A percentile compares a stretch with the other conserved stretches of the same genome.
Conservation (phyloP, 2,329 filamentous ascomycete genomes). For the Hypomyces perniciosus region DNA sequence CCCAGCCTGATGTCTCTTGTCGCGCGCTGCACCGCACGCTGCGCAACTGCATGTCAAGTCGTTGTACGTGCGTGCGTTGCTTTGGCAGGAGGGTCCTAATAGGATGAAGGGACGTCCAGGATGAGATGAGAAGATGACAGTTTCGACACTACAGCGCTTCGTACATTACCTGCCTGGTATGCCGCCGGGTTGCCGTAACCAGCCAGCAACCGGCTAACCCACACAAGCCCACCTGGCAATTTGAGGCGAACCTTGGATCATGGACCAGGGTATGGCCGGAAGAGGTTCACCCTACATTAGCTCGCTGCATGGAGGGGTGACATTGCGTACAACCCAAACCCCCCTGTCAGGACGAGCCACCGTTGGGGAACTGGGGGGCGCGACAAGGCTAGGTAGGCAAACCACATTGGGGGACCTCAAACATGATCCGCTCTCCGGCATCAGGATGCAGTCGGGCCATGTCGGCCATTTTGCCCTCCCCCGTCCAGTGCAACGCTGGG, state of each 20-base stretch:
- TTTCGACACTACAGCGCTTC: constrained; percentile 3
- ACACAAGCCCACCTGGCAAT: constrained; percentile 19
- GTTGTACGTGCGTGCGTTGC: constrained; percentile 5
- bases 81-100: constrained; percentile 5
- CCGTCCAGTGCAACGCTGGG: constrained; percentile 1
- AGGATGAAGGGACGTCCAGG: constrained; percentile 5
- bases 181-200: constrained; percentile 2
- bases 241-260: constrained; percentile 24
- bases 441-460: constrained; percentile 5
- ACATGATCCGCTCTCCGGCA: constrained; percentile 11
- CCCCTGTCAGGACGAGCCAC: constrained; percentile 11
- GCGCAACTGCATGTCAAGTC: constrained; percentile 4
- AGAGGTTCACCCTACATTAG: constrained; percentile 30
- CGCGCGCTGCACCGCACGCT: constrained; percentile 2
- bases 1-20: constrained; percentile 8
- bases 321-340: constrained; percentile 20
- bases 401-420: constrained; percentile 3
- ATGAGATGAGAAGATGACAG: constrained; percentile 19
- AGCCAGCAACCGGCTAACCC: constrained; percentile 2
- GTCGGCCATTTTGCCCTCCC: background rate
- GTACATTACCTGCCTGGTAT: constrained; percentile 4
- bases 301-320: constrained; percentile 26
- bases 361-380: constrained; percentile 10
- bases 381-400: background rate
- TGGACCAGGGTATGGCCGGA: constrained; percentile 22